Base-by-base conservation (phyloP, 1,284 basidiomycete species). In the Testicularia cyperi region DNA sequence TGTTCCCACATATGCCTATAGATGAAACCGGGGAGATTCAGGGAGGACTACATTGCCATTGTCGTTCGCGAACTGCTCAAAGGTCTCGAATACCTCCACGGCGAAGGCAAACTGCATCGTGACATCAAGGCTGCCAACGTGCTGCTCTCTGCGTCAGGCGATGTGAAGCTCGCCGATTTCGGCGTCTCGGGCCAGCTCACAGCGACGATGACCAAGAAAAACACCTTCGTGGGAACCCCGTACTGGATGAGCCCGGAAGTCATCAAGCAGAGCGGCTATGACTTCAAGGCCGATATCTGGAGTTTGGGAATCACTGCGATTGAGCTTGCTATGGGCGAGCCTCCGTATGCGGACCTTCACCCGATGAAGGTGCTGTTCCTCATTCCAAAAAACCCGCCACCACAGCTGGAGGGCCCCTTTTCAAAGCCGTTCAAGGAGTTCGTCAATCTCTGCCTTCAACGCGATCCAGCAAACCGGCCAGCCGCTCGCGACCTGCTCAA, bases 61-160 rank as follows among this genome's bases (percentile, higher is more conserved):
- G 88, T 99, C 61, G 83, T 91, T 33, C 84, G 90, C 33, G 95
- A 98, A 78, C 82, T 99, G 12, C 81, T 98, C 34, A 85, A 84
- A 33, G 94, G 95, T 15, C 81, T 99, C 38, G 92, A 95, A 45
- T 98, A 99, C 76, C 83, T 99, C 30, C 94, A 99, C 72, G 85
- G 83, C 13, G 92, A 98, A 77, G 90, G 91, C 16, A 99, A 97
- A 78, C 83, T 99, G 39, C 94, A 99, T 78, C 85, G 94, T 20
- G 94, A 99, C 77, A 97, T 99, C 78, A 99, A 99, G 83, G 90
- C 92, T 49, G 92, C 92, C 44, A 97, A 96, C 77, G 92, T 97
- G 61, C 81, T 98, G 12, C 82, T 99, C 30, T 92, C 90, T 34
- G 86, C 91, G 3, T 86, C 85, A 32, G 94, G 94, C n/a, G 91